Conservation (phyloP, 2,329 filamentous ascomycete species). For the Clarireedia monteithiana region DNA sequence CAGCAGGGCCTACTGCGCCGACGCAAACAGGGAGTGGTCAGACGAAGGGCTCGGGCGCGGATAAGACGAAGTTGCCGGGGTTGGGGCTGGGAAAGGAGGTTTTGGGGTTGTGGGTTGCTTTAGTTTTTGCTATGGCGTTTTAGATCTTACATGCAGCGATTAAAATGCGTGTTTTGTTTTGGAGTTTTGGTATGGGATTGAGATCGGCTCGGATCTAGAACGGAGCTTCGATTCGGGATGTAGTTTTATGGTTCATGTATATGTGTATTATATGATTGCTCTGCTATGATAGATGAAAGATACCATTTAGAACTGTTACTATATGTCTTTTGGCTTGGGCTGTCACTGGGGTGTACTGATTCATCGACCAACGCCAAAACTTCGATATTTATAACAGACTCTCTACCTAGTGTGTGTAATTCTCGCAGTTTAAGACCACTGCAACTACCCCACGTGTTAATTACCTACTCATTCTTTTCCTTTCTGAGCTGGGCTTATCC, state of each 20-base stretch:
- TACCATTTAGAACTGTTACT: too few species aligned
- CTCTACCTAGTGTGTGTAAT: too few species aligned
- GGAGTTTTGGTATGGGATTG: not conserved
- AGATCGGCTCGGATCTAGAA: not conserved
- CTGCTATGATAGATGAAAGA: not conserved
- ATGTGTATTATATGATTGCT: not conserved
- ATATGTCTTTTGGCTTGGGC: too few species aligned
- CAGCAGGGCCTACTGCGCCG: conserved; percentile 90
- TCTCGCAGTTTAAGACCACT: too few species aligned
- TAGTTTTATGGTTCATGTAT: too few species aligned
- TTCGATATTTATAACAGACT: too few species aligned
- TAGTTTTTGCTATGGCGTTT: conserved; percentile 6
- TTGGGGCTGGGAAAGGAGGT: conserved; percentile 43
- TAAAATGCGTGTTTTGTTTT: not conserved
- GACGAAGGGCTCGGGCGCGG: conserved; percentile 75
- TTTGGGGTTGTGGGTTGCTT: conserved; percentile 7
- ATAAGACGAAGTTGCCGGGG: conserved; percentile 44
- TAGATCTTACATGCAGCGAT: not conserved
- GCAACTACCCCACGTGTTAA: too few species aligned
- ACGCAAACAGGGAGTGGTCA: conserved; percentile 86
- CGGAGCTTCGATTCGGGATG: not conserved
- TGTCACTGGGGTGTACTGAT: too few species aligned
- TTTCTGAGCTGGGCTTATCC: too few species aligned
- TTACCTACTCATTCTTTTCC: too few species aligned
- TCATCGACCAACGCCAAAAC: too few species aligned